Evolutionary conservation across 495 filamentous ascomycete species (phyloP), one percentile per base, ranked within the genome.

Genomic region (Talaromyces ruber): DNA sequence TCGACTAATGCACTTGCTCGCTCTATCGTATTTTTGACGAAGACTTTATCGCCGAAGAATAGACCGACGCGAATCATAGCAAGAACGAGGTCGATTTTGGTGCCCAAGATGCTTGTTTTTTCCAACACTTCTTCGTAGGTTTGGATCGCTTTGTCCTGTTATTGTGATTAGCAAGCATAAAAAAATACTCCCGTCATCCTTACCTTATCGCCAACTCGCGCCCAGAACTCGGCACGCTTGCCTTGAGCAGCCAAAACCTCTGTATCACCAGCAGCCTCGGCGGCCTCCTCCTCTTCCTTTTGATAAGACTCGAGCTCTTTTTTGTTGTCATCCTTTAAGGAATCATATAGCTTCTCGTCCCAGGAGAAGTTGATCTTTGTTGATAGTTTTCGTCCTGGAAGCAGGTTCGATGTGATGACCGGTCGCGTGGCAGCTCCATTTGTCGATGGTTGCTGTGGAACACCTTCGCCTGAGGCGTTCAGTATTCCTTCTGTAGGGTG

Each of bases 191-290:
- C 30, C 53, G 1, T 32, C 21, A 30, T 28, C 63, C 84, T 58
- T 79, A 96, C 93, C 88, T 98, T 98, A 74, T 98, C 94, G 62
- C 91, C 93, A 62, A 97, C 88, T 62, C 90, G 82, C 29, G 95
- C 92, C 81, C 88, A 97, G 77, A 94, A 94, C 70, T 98, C 94
- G 32, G 95, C 94, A 67, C 92, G 82, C 81, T 98, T 98, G 54
- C 93, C 92, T 72, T 86, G 84, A 58, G 94, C 94, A 63, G 91
- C 90, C 74, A 91, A 86, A 57, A 98, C 87, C 76, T 98, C 94
- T 7, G 90, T 96, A 67, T 98, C 94, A 47, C 94, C 94, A 61
- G 93, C 94, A 70, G 92, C 92, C 78, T 98, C 94, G 39, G 88
- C 86, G 28, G 92, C 92, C 67, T 96, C 91, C 54, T 96, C 92